phyloP scores from a whole-genome alignment of 495 filamentous ascomycete species.

The Podospora appendiculata region DNA sequence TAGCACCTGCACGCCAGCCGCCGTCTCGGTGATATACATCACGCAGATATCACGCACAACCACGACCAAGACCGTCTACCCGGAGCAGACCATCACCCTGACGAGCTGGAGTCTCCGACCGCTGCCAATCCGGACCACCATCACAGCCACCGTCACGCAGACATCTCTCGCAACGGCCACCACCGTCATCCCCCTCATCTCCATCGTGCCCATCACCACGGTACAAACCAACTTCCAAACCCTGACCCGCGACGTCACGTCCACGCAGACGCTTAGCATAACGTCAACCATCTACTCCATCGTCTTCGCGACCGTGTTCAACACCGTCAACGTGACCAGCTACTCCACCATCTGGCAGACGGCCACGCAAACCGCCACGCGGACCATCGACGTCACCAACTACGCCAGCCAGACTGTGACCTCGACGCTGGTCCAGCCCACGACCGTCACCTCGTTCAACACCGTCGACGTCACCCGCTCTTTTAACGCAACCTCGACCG shows the following conservation, averaged over 20 bases:
- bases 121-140: conserved; percentile 7
- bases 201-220: conserved; percentile 3
- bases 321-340: conserved; percentile 8
- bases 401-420: conserved; percentile 8
- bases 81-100: conserved; percentile 1
- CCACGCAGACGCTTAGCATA: conserved; percentile 1
- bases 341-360: conserved; percentile 9
- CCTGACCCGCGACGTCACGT: conserved; percentile 2
- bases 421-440: conserved; percentile 2
- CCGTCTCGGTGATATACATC: conserved; percentile 5
- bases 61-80: neutral
- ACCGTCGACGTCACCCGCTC: neutral
- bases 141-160: conserved; percentile 2
- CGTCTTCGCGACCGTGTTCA: conserved; percentile 14
- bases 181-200: neutral
- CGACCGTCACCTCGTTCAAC: conserved; percentile 4
- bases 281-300: conserved; percentile 10
- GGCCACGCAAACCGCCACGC: conserved; percentile 1
- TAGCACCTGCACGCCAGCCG: neutral
- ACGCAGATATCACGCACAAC: conserved; percentile 6
- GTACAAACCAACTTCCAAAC: conserved; percentile 4
- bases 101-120: conserved; percentile 5
- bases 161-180: conserved; percentile 1
- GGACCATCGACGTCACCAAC: conserved; percentile 3
- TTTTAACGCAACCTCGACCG: neutral